These are phyloP conservation scores for Colletotrichum sp. DNA, from an alignment of 2,329 filamentous ascomycete genomes.

Conservation along the genomic window DNA sequence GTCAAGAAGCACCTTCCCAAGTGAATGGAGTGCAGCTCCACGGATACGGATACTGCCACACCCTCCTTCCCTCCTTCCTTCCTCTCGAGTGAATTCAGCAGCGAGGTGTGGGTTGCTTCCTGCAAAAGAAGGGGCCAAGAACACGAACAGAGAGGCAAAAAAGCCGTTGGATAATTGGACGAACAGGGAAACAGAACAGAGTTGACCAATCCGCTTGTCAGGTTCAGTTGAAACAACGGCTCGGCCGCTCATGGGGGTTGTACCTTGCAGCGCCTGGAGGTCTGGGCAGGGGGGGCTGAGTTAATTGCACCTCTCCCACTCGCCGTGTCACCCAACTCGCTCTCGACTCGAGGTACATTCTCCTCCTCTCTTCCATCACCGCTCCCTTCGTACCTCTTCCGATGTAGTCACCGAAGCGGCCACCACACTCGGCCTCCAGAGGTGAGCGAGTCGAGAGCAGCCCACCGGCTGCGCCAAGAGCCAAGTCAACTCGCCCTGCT, in stretches of 20 bases:
- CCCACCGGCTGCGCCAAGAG: slow-evolving; percentile 6
- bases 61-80: neutral
- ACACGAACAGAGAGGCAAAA: neutral
- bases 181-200: slow-evolving; percentile 6
- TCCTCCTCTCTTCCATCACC: neutral
- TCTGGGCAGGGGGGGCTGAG: neutral
- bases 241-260: neutral
- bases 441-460: neutral
- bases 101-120: neutral
- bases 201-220: slow-evolving; percentile 6
- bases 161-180: slow-evolving; percentile 11
- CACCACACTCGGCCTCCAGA: neutral
- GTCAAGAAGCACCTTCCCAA: neutral
- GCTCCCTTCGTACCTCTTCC: neutral
- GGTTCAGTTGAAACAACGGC: slow-evolving; percentile 14
- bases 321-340: neutral
- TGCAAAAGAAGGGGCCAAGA: neutral
- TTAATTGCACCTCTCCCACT: neutral
- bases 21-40: neutral
- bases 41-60: neutral
- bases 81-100: neutral
- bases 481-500: neutral
- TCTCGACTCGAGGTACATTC: neutral
- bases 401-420: neutral
- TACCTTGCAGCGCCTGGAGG: slow-evolving; percentile 11